Evolutionary conservation across 495 filamentous ascomycete species (phyloP).

Genomic region (Penicillium silybi): DNA sequence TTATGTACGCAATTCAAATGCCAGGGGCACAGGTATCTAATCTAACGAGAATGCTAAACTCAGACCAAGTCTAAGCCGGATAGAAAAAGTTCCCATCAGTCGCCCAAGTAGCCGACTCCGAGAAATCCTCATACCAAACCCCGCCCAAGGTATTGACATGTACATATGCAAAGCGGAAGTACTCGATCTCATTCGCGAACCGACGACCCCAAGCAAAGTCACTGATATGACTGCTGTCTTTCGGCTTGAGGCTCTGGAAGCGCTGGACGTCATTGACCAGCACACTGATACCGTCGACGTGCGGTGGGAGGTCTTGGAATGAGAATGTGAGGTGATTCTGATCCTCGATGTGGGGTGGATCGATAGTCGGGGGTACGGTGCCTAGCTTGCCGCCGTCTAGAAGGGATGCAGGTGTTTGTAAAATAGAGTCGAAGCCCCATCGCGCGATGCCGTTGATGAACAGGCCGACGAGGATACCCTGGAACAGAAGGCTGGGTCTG

Average conservation of each 20-base stretch:
- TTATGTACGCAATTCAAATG: neutral
- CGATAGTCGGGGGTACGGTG: constrained; percentile 42
- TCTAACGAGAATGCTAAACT: neutral
- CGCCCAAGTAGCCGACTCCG: constrained; percentile 67
- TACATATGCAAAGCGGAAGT: constrained; percentile 80
- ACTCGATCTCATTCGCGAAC: constrained; percentile 53
- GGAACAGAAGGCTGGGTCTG: constrained; percentile 53
- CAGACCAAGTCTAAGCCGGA: neutral
- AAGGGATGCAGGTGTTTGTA: constrained; percentile 52
- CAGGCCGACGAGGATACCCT: constrained; percentile 58
- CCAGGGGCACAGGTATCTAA: neutral
- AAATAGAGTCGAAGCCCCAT: constrained; percentile 62
- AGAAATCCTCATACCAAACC: constrained; percentile 68
- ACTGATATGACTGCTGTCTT: constrained; percentile 30
- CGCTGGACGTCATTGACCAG: constrained; percentile 59
- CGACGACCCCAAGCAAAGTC: constrained; percentile 44
- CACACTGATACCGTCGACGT: constrained; percentile 54
- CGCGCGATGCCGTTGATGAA: constrained; percentile 64
- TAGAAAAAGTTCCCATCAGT: constrained; percentile 49
- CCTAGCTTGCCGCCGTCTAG: constrained; percentile 48
- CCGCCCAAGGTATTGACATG: constrained; percentile 47
- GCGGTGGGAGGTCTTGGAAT: constrained; percentile 32
- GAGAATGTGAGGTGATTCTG: constrained; percentile 44
- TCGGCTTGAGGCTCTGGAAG: constrained; percentile 40
- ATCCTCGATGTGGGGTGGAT: constrained; percentile 26